phyloP scores from a whole-genome alignment of 768 basidiomycete genomes.

The Tylopilus plumbeoviolaceoides region DNA sequence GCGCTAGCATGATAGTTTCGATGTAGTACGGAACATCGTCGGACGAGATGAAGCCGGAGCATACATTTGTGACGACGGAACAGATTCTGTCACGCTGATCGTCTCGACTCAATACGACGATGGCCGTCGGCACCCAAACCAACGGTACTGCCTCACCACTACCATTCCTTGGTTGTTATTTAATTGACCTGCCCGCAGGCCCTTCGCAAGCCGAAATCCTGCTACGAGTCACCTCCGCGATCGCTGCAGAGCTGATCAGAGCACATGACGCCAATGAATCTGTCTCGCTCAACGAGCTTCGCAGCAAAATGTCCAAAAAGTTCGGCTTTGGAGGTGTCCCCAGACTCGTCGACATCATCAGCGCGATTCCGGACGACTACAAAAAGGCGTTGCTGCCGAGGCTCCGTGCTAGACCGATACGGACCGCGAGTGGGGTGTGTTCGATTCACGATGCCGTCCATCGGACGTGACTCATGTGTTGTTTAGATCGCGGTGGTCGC shows the following conservation, averaged over 20 bases:
- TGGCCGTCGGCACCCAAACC: constrained; percentile 41
- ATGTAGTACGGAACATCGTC: constrained; percentile 3
- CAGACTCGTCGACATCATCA: constrained; percentile 94
- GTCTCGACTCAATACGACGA: not conserved
- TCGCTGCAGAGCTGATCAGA: constrained; percentile 90
- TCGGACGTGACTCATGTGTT: not conserved
- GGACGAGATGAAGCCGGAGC: constrained; percentile 10
- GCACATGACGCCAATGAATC: constrained; percentile 74
- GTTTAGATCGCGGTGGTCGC: constrained; percentile 93
- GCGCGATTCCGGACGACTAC: constrained; percentile 96
- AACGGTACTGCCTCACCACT: constrained; percentile 27
- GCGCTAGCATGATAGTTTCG: constrained; percentile 17
- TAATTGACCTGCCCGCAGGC: constrained; percentile 33
- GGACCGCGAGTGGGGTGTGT: constrained; percentile 92
- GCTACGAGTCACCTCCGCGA: constrained; percentile 88
- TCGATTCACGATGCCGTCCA: not conserved
- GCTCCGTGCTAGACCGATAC: constrained; percentile 87
- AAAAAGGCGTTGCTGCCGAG: constrained; percentile 88
- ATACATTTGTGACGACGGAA: not conserved
- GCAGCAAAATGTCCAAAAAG: constrained; percentile 87
- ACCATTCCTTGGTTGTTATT: not conserved
- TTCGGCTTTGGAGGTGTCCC: constrained; percentile 84
- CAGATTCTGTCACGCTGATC: not conserved
- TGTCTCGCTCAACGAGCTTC: constrained; percentile 84
- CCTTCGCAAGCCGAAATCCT: constrained; percentile 89